Evolutionary conservation across 1,284 basidiomycete species (phyloP).

Genomic region (Chondrostereum purpureum): DNA sequence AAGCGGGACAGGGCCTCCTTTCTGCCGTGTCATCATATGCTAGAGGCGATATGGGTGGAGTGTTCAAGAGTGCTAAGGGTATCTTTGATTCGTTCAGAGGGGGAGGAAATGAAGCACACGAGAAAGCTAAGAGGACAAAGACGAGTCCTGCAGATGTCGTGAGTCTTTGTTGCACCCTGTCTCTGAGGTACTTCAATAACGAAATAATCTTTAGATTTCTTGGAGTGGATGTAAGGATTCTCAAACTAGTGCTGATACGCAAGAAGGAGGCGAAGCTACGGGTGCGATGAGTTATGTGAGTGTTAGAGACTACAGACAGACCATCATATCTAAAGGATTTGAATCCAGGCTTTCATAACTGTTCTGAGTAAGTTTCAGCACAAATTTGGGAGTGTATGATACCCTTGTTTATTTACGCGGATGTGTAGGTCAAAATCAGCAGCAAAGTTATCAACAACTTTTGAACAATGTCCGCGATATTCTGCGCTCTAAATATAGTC

Average conservation of each 20-base stretch:
- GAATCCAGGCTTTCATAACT: conserved; percentile 66
- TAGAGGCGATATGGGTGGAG: conserved; percentile 73
- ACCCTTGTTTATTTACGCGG: too few relatives aligned
- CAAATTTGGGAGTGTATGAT: too few relatives aligned
- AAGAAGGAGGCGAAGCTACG: conserved; percentile 75
- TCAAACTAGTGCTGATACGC: conserved; percentile 89
- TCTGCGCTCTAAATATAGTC: conserved; percentile 64
- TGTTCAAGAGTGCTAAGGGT: conserved; percentile 51
- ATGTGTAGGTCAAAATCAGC: conserved; percentile 51
- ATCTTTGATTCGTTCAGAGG: conserved; percentile 42
- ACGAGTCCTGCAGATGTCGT: conserved; percentile 73
- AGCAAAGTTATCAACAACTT: conserved; percentile 79
- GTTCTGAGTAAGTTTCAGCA: conserved; percentile 54
- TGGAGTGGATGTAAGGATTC: conserved; percentile 92
- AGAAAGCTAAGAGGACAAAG: conserved; percentile 59
- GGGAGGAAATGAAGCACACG: conserved; percentile 53
- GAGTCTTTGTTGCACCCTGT: conserved; percentile 14
- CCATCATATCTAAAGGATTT: too few relatives aligned
- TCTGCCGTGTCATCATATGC: conserved; percentile 67
- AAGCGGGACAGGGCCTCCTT: conserved; percentile 72
- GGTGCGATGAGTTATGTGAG: conserved; percentile 82
- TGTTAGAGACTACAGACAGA: conserved; percentile 1
- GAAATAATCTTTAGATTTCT: conserved; percentile 40
- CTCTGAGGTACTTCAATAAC: too few relatives aligned
- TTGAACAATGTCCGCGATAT: conserved; percentile 49